Conservation (phyloP, 2,329 filamentous ascomycete genomes). For the Arthrobotrys pseudoclavata region DNA sequence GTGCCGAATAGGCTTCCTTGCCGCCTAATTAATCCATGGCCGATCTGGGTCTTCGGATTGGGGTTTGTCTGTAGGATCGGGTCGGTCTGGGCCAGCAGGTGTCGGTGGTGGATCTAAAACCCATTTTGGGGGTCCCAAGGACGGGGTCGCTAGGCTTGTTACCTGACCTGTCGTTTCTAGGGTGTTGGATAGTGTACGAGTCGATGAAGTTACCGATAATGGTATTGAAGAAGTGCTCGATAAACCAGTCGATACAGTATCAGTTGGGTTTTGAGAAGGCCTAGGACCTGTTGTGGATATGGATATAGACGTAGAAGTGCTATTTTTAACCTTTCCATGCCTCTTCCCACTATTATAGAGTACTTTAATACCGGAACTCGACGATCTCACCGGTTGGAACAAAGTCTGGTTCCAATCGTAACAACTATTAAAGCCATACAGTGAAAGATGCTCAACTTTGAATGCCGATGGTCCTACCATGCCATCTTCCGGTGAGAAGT, state of each 20-base stretch:
- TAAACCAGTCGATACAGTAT: background rate
- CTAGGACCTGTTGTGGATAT: background rate
- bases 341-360: background rate
- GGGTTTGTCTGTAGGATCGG: background rate
- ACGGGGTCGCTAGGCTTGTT: background rate
- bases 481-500: background rate
- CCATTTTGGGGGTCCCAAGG: background rate
- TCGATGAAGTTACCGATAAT: background rate
- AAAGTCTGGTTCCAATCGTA: conserved; percentile 5
- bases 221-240: background rate
- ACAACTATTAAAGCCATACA: conserved; percentile 3
- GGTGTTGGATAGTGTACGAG: background rate
- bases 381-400: background rate
- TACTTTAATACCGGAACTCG: background rate
- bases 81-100: background rate
- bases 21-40: background rate
- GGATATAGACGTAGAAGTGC: background rate
- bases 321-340: background rate
- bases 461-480: background rate
- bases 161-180: background rate
- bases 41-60: background rate
- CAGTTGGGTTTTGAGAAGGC: background rate
- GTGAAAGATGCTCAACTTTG: conserved; percentile 14
- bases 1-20: conserved; percentile 4
- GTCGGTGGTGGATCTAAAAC: background rate